These are phyloP conservation scores for Alternaria gaisen DNA, from an alignment of 2,329 filamentous ascomycete species.

Conservation along the genomic window DNA sequence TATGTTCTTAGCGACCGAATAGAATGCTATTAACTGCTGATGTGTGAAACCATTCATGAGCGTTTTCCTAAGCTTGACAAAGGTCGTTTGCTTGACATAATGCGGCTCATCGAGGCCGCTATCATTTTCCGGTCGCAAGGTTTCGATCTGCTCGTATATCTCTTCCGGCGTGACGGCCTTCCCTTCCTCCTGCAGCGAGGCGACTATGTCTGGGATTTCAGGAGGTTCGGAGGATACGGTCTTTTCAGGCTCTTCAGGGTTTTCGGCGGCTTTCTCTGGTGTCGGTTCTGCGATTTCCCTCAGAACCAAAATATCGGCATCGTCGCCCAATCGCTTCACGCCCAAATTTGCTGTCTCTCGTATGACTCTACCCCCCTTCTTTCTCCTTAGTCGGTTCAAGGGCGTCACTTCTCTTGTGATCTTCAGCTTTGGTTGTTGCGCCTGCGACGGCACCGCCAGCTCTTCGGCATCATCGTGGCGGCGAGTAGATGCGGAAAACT, in stretches of 20 bases:
- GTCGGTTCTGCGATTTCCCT: conserved; percentile 32
- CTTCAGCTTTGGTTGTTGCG: conserved; percentile 1
- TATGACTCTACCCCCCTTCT: conserved; percentile 38
- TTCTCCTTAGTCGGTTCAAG: conserved; percentile 30
- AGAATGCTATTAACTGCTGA: conserved; percentile 44
- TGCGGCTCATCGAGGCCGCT: conserved; percentile 32
- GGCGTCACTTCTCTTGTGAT: conserved; percentile 24
- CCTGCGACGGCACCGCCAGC: conserved; percentile 6
- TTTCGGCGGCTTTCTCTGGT: neutral
- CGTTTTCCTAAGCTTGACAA: conserved; percentile 34
- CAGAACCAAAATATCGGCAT: conserved; percentile 49
- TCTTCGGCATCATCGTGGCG: conserved; percentile 31
- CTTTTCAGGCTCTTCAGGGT: conserved; percentile 7
- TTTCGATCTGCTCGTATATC: conserved; percentile 42
- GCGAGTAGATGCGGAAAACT: conserved; percentile 41
- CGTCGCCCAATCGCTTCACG: conserved; percentile 44
- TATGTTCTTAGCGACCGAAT: conserved; percentile 37
- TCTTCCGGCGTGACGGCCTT: conserved; percentile 37
- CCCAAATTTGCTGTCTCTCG: conserved; percentile 42
- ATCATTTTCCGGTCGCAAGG: conserved; percentile 37
- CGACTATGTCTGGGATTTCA: conserved; percentile 36
- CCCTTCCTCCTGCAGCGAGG: conserved; percentile 38
- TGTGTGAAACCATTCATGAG: conserved; percentile 41
- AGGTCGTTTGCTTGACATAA: conserved; percentile 39
- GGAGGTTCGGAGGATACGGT: conserved; percentile 16